phyloP scores from a whole-genome alignment of 1,284 basidiomycete genomes.

The Sporisorium iseilematis-ciliati region DNA sequence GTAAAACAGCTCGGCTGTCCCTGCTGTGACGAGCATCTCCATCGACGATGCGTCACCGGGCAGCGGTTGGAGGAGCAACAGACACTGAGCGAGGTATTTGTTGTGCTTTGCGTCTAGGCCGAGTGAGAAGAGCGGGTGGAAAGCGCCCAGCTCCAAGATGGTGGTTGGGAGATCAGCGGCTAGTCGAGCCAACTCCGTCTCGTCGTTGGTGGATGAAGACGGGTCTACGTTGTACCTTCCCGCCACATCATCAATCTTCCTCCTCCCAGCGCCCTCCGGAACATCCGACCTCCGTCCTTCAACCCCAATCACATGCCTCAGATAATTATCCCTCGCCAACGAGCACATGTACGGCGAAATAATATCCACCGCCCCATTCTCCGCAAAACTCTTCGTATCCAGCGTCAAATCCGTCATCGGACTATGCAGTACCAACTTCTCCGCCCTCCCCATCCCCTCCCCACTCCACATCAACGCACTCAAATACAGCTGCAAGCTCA shows the following conservation, averaged over 20 bases:
- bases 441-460: slow-evolving; percentile 14
- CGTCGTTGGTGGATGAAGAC: not conserved
- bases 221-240: slow-evolving; percentile 20
- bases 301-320: slow-evolving; percentile 28
- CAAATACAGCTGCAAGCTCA: slow-evolving; percentile 32
- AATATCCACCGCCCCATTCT: slow-evolving; percentile 23
- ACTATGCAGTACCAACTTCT: slow-evolving; percentile 31
- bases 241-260: slow-evolving; percentile 1
- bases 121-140: slow-evolving; percentile 33
- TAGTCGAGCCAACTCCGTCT: slow-evolving; percentile 2
- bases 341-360: slow-evolving; percentile 36
- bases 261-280: not conserved
- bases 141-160: slow-evolving; percentile 26
- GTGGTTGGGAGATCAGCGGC: slow-evolving; percentile 24
- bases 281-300: not conserved
- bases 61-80: slow-evolving; percentile 13
- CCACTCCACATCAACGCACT: slow-evolving; percentile 19
- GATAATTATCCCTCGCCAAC: slow-evolving; percentile 33
- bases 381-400: slow-evolving; percentile 6
- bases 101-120: slow-evolving; percentile 17
- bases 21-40: slow-evolving; percentile 28
- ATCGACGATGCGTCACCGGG: not conserved
- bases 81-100: slow-evolving; percentile 26
- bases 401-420: slow-evolving; percentile 35
- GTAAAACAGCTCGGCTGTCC: slow-evolving; percentile 28